Conservation (phyloP, 228 moss, liverwort and hornwort genomes). For the Sphagnum magellanicum region DNA sequence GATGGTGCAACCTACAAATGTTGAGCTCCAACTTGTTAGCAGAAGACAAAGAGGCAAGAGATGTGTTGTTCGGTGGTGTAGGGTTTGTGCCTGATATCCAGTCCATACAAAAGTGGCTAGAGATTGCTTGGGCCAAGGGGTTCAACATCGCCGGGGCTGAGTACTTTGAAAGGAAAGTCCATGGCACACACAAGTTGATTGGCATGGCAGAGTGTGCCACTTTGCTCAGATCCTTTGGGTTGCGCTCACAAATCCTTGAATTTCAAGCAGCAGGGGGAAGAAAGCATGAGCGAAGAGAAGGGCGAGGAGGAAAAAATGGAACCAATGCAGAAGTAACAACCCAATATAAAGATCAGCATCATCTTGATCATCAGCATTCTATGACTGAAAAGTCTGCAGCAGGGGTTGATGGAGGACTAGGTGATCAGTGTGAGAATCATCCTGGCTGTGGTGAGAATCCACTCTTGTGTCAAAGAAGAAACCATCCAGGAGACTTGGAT, state of each 20-base stretch:
- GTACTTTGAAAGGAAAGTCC: constrained; percentile 55
- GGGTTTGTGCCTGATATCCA: constrained; percentile 72
- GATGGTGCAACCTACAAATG: constrained; percentile 86
- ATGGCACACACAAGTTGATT: constrained; percentile 66
- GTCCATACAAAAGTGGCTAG: constrained; percentile 63
- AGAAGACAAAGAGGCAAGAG: constrained; percentile 20
- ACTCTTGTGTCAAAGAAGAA: constrained; percentile 29
- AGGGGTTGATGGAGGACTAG: constrained; percentile 8
- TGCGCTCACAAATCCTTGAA: constrained; percentile 57
- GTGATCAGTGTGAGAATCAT: not conserved
- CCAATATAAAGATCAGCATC: not conserved
- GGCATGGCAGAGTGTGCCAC: constrained; percentile 80
- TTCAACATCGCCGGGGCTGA: constrained; percentile 58
- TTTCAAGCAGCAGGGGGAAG: constrained; percentile 31
- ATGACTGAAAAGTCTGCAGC: not conserved
- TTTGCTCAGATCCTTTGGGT: constrained; percentile 62
- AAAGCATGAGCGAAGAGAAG: constrained; percentile 6
- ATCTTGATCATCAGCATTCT: not conserved
- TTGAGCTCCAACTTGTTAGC: constrained; percentile 42
- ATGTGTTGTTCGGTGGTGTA: constrained; percentile 56
- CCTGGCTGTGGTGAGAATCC: constrained; percentile 29
- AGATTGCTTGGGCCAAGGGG: constrained; percentile 67
- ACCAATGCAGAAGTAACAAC: not conserved
- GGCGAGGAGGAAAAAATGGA: not conserved
- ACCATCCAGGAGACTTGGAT: constrained; percentile 5